Conservation (phyloP, 805 yeast species). For the Saturnispora besseyi region DNA sequence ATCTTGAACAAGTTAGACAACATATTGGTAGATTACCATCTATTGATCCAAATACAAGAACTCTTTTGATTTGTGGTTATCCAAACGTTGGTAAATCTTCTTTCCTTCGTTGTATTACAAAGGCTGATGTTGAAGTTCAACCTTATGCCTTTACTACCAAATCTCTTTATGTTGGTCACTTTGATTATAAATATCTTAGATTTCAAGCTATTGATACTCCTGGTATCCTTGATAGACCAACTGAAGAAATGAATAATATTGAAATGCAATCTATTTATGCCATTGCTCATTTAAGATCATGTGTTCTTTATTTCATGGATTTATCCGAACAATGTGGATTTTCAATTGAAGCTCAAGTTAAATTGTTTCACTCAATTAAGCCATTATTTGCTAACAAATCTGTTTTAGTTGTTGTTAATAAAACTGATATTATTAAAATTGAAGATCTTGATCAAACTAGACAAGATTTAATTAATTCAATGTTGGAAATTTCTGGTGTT, state of each 20-base stretch:
- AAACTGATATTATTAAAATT: conserved; percentile 79
- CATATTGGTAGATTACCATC: conserved; percentile 97
- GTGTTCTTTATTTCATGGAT: conserved; percentile 97
- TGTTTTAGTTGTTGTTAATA: conserved; percentile 91
- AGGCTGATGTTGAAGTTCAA: conserved; percentile 98
- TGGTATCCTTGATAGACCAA: conserved; percentile 96
- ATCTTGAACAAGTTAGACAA: conserved; percentile 97
- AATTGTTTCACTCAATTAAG: conserved; percentile 92
- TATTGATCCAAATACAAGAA: conserved; percentile 98
- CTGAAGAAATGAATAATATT: conserved; percentile 98
- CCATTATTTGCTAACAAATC: conserved; percentile 96
- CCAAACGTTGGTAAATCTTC: conserved; percentile 99
- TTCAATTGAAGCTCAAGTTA: conserved; percentile 93
- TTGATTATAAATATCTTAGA: conserved; percentile 93
- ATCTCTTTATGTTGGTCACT: conserved; percentile 95
- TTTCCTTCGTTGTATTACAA: conserved; percentile 84
- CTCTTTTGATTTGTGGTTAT: conserved; percentile 94
- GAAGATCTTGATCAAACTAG: conserved; percentile 76
- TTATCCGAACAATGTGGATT: conserved; percentile 98
- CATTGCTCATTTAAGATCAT: conserved; percentile 94
- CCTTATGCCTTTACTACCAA: conserved; percentile 99
- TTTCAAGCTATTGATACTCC: conserved; percentile 99
- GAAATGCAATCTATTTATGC: conserved; percentile 99
- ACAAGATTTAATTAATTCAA: conserved; percentile 58
- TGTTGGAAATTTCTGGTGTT: conserved; percentile 65